Evolutionary conservation across 192 early-diverging fungal species (phyloP), one percentile per base, ranked within the genome.

Genomic region (Funneliformis mosseae): DNA sequence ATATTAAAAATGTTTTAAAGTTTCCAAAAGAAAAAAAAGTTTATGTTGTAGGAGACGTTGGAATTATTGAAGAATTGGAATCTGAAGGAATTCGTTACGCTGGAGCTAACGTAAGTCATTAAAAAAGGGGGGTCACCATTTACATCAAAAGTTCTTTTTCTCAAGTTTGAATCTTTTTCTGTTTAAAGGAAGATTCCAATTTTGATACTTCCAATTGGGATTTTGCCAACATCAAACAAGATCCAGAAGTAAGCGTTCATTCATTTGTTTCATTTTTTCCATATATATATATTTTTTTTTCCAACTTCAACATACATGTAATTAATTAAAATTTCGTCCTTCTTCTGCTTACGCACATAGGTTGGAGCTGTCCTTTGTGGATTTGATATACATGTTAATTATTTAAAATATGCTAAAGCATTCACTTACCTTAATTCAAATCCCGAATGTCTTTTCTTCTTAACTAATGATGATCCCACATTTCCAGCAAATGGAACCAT

Each of bases 351-450:
- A n/a, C n/a, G n/a, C 77, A 83, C 43, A 82, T 62, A 82, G 85
- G 8, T 99, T 64, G 96, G 94, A 21, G 98, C 97, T 7, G 97
- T 99, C 8, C 87, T 99, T 28, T 92, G 94, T 81, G 98, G 98
- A 66, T 93, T 99, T 59, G 98, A 99, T 85, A 84, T 92, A 66
- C 83, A 97, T 81, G 88, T 99, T 81, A 97, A 96, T 81, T 99
- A 97, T 85, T 89, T 88, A 84, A 99, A 98, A 87, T 88, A 95
- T 59, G 93, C 96, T 55, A 96, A 94, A 83, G 98, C 98, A 0
- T 95, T 93, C 83, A 91, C 92, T 12, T 96, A 97, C 82, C 87
- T 99, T 43, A 84, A 84, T 43, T 79, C 84, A 39, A 86, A 87
- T 42, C 85, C 87, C 14, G 87, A 91, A 9, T 91, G 91, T 66